phyloP scores from a whole-genome alignment of 2,329 filamentous ascomycete genomes.

The Talaromyces sp. region DNA sequence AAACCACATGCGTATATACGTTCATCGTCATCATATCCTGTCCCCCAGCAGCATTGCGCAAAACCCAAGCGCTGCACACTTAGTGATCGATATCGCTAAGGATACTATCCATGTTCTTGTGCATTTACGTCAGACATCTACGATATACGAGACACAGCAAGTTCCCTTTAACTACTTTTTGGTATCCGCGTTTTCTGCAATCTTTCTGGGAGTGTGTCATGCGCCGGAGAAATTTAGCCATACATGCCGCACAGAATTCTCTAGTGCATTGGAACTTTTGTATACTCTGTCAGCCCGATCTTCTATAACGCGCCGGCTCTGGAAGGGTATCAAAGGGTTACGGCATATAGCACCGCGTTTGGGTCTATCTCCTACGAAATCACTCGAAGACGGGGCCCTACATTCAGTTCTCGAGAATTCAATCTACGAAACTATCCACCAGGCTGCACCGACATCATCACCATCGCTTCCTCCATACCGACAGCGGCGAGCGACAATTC shows the following conservation, averaged over 20 bases:
- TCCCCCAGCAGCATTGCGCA: neutral
- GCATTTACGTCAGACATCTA: neutral
- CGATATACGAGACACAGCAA: neutral
- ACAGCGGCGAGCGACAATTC: neutral
- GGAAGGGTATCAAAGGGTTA: neutral
- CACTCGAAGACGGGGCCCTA: neutral
- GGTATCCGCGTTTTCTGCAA: neutral
- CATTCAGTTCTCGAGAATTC: neutral
- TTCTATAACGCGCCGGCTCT: constrained; percentile 2
- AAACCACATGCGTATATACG: constrained; percentile 12
- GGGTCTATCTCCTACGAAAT: constrained; percentile 1
- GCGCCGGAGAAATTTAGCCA: neutral
- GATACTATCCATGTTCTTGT: constrained; percentile 1
- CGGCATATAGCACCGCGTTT: neutral
- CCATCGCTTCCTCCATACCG: neutral
- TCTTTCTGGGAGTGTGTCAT: constrained; percentile 3
- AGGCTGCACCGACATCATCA: neutral
- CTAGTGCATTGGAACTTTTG: neutral
- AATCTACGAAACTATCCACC: neutral
- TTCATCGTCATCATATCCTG: constrained; percentile 9
- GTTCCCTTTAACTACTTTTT: constrained; percentile 9
- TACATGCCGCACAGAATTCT: neutral
- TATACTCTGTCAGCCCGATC: neutral
- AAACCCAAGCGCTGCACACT: neutral
- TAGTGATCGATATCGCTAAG: neutral